Base-by-base conservation (phyloP, 257 asterid species). In the Salvia hispanica region DNA sequence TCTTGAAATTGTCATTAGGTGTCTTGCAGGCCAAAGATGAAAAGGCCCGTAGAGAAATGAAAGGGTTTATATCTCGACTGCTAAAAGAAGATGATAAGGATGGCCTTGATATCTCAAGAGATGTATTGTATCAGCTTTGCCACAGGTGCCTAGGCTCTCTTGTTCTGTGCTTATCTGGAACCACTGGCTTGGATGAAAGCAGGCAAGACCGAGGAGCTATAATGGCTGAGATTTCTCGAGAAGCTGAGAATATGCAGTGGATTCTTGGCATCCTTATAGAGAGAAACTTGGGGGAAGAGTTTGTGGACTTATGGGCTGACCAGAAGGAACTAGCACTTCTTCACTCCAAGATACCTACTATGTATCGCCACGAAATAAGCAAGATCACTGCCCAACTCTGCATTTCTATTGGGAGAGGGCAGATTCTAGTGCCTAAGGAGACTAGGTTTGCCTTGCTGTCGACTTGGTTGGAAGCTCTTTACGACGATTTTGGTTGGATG, bases 171-270 rank as follows among this genome's bases (percentile, higher is more conserved):
- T 74, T 88, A 66, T 86, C 97, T 4, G 99, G 85, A 58, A 94
- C 89, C 34, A 54, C 86, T 10, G 58, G 83, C 66, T 59, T 74
- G 5, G 99, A 91, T 33, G 94, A 93, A 58, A 63, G 66, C 61
- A 71, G 50, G 64, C 83, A 66, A 55, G 95, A 91, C 64, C 82
- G 97, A 13, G 97, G 96, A n/a, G 69, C 75, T 68, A 33, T 88
- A 68, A 91, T 94, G 97, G 85, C 78, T 15, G 93, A 85, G 77
- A 84, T 94, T 4, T 85, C 92, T 12, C 83, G 95, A 50, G 97
- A 87, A 67, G 97, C 97, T 36, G 99, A 94, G 66, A 94, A 85
- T 62, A 78, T 87, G 78, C 95, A 88, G 75, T 94, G 99, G 99
- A 72, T 91, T 36, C 90, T 84, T 12, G 94, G 85, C 18, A 88